Base-by-base conservation (phyloP, 2,329 filamentous ascomycete genomes). In the Colletotrichum viniferum region DNA sequence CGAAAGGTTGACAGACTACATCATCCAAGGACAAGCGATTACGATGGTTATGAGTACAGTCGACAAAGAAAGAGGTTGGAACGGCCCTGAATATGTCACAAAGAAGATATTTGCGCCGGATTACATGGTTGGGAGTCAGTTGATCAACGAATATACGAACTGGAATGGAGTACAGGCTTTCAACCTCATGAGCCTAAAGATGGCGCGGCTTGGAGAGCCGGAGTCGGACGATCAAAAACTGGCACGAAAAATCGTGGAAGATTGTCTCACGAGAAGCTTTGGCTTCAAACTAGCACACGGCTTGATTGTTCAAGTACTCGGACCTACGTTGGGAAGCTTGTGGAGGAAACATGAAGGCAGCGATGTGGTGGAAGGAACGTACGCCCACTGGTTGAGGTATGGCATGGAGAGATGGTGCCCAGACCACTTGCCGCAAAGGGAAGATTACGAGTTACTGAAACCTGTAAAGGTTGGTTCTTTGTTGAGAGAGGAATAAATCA, bases 221-320 rank as follows among this genome's bases (percentile, higher is more conserved):
- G 87, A 89, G 78, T 87, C 74, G 16, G 81, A 79, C 2, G 86
- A 89, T 55, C 90, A 92, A 80, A 82, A 77, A 26, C 77, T 83
- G 56, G 90, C 90, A 1, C 83, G 88, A 36, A 81, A 86, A 76
- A 88, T 91, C 66, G 88, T 92, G 1, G 87, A 91, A 79, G 84
- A 78, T 1, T 88, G 87, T 73, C 79, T 91, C n/a, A 79, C 77
- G 16, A 83, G 80, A 73, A 90, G 88, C 76, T 91, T 89, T 79
- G 87, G 86, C 2, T 88, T 91, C 80, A 91, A 91, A 81, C 80
- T 92, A 9, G 88, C 88, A 1, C 89, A 90, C 77, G 89, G 89
- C 0, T 78, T 91, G 28, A 90, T 90, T 28, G 62, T 90, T 10
- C 83, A 85, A 43, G 85, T 91, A 0, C 81, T 86, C 30, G 86